Evolutionary conservation across 345 rosid genomes (phyloP), one percentile per base, ranked within the genome.

Genomic region (Acer saccharum): DNA sequence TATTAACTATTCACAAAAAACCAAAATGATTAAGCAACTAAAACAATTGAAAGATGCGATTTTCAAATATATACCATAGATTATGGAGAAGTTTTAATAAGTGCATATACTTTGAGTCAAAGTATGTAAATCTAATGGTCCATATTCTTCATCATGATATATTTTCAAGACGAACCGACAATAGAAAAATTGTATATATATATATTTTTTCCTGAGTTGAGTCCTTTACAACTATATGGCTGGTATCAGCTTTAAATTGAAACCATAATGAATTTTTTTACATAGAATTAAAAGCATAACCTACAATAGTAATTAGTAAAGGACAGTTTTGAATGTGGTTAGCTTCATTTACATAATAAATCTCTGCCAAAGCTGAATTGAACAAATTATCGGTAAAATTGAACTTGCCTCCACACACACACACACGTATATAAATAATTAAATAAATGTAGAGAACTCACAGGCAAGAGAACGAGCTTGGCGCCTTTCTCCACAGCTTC

Each of bases 401-500:
- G 14, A 46, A 46, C 50, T 46, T 9, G 50, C 9, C 6, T 35
- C 39, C 46, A 9, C 35, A n/a, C 25, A 46, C 50, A 46, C 13
- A 16, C 32, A 29, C 35, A 21, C 23, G 32, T 13, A 72, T 43
- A 25, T 13, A 20, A 18, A 69, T 9, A n/a, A 17, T 27, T 14
- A 18, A 39, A 7, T 17, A 3, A 44, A 29, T 43, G 1, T 0
- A 20, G 61, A 52, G 4, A 69, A 83, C 98, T 87, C 20, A 92
- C 97, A 13, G 97, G 98, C 86, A 96, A 89, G 48, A 96, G 63
- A 82, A 94, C 93, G 77, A 92, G 97, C 81, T 85, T 81, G 52
- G 94, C 95, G 57, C 97, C 98, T 78, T 85, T 91, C 29, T 79
- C 84, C 21, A 89, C 95, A 77, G 95, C 97, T 79, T 94, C 91